Conservation (phyloP, 495 filamentous ascomycete genomes). For the Aspergillus cristatus region DNA sequence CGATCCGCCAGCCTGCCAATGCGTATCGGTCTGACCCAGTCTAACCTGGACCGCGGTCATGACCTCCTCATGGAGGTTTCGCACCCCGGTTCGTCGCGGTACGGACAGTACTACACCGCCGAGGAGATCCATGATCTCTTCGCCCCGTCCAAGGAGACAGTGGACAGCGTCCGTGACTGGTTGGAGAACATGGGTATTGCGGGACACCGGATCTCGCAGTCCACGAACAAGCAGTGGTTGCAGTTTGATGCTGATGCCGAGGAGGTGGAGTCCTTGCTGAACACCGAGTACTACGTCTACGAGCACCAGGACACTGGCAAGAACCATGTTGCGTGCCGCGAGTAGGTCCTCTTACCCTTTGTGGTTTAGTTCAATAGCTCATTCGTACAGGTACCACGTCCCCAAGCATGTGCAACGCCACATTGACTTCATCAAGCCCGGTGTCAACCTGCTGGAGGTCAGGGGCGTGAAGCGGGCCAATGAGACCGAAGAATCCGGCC, state of each 20-base stretch:
- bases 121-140: slow-evolving; percentile 46
- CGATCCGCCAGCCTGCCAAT: slow-evolving; percentile 36
- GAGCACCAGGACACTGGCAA: slow-evolving; percentile 34
- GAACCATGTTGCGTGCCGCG: slow-evolving; percentile 40
- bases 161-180: slow-evolving; percentile 34
- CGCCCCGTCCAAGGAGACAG: slow-evolving; percentile 38
- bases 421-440: slow-evolving; percentile 52
- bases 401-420: slow-evolving; percentile 40
- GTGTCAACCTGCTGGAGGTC: slow-evolving; percentile 30
- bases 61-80: slow-evolving; percentile 47
- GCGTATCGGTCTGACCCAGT: slow-evolving; percentile 46
- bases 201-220: slow-evolving; percentile 34
- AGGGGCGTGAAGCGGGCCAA: slow-evolving; percentile 13
- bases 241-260: slow-evolving; percentile 45
- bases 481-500: slow-evolving; percentile 14
- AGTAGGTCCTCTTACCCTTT: slow-evolving; percentile 12
- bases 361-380: slow-evolving; percentile 1
- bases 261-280: slow-evolving; percentile 48
- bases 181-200: slow-evolving; percentile 41
- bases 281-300: slow-evolving; percentile 51
- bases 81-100: slow-evolving; percentile 37
- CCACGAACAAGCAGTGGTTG: slow-evolving; percentile 46
- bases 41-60: slow-evolving; percentile 43
- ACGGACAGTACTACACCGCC: slow-evolving; percentile 46
- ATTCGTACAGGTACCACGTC: slow-evolving; percentile 39